Base-by-base conservation (phyloP, 768 basidiomycete genomes). In the Tricholoma hemisulphureum region DNA sequence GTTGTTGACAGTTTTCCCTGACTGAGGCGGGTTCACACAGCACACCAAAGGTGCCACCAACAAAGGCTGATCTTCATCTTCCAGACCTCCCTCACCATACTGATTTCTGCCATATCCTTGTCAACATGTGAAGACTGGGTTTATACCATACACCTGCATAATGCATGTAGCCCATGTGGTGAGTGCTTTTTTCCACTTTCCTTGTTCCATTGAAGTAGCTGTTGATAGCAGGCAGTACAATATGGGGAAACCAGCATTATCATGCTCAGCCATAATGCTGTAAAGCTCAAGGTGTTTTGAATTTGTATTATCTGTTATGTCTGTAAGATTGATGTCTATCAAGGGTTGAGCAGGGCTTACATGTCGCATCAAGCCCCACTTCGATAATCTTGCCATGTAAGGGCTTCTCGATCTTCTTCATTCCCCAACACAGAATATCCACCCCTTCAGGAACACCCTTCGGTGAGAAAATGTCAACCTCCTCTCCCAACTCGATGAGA, bases 241-340 rank as follows among this genome's bases (percentile, higher is more conserved):
- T 23, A 69, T 29, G 8, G 65, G 66, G 24, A 63, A 69, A 32
- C 68, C 67, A 11, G 68, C 60, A 50, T 67, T 67, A 55, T 69
- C 66, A 55, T 60, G 43, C 51, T 69, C 68, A 23, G 48, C 64
- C 46, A 69, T 59, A 5, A 69, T 48, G 35, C 64, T 61, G 58
- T 69, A 69, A 10, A 69, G 60, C 58, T 69, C 63, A 21, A 69
- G 63, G 60, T 69, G 61, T 45, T 62, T 63, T 6, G 65, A 64
- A 50, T 69, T 69, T 51, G 68, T 69, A 37, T 65, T 61, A 58
- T 62, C 67, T 68, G 51, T 20, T 53, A 29, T 53, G 8, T 39
- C 49, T 49, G 55, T 28, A 43, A 24, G 34, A 28, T 23, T 48
- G 49, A 35, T 9, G 39, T 41, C 18, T 20, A 20, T 41, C 18